These are phyloP conservation scores for Singerocomus inundabilis DNA, from an alignment of 1,284 basidiomycete genomes.

Conservation along the genomic window DNA sequence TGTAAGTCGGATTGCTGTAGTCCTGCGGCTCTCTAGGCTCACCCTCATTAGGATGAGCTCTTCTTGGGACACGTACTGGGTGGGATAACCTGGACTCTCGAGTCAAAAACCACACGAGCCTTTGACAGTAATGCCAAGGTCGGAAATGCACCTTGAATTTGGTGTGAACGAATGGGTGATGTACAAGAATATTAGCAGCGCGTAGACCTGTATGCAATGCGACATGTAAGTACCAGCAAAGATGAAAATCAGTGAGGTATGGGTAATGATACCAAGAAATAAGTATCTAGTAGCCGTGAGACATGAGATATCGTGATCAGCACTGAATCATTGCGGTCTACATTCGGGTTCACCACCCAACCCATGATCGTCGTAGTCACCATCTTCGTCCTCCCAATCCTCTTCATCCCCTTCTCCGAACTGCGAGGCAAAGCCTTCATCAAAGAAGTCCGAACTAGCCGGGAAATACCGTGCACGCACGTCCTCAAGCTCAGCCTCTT, in stretches of 20 bases:
- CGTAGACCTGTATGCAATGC: constrained; percentile 30
- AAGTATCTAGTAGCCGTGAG: constrained; percentile 4
- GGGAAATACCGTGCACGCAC: constrained; percentile 75
- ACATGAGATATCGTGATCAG: constrained; percentile 8
- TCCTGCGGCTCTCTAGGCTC: neutral
- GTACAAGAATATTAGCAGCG: constrained; percentile 18
- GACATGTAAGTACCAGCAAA: constrained; percentile 24
- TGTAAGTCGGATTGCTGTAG: constrained; percentile 29
- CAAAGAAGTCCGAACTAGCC: constrained; percentile 68
- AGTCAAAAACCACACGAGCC: constrained; percentile 48
- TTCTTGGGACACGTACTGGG: constrained; percentile 60
- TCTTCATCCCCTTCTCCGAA: constrained; percentile 70
- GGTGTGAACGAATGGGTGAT: constrained; percentile 5
- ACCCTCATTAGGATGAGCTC: constrained; percentile 40
- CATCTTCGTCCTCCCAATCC: constrained; percentile 65
- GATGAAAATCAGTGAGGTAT: constrained; percentile 18
- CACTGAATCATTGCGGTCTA: constrained; percentile 50
- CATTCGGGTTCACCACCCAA: constrained; percentile 60
- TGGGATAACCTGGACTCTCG: constrained; percentile 61
- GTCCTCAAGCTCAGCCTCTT: constrained; percentile 74
- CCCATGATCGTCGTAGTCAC: constrained; percentile 48
- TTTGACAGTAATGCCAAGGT: constrained; percentile 40
- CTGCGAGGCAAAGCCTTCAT: constrained; percentile 64
- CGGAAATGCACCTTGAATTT: constrained; percentile 27
- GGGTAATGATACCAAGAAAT: constrained; percentile 11